phyloP scores from a whole-genome alignment of 306 rosid species.

The Neltuma alba region DNA sequence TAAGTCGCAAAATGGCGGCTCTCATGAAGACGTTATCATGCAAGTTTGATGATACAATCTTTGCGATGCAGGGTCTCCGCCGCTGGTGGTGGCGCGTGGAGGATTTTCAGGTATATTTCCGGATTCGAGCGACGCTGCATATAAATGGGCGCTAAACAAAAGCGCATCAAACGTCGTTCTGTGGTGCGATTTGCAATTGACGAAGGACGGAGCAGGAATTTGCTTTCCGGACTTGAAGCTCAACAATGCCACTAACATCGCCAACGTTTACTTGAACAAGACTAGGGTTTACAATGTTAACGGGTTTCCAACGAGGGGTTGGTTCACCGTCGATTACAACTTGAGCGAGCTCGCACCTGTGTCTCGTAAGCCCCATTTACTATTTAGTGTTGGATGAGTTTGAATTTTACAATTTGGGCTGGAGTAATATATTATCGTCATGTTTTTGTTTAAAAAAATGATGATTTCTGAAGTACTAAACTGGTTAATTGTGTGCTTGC shows the following conservation, averaged over 20 bases:
- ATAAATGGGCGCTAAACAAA: slow-evolving; percentile 38
- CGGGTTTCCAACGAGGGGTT: slow-evolving; percentile 53
- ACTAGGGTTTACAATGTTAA: slow-evolving; percentile 45
- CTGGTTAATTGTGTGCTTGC: slow-evolving; percentile 13
- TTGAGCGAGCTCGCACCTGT: slow-evolving; percentile 47
- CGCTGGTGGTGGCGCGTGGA: slow-evolving; percentile 79
- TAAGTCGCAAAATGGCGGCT: background rate
- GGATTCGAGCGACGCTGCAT: slow-evolving; percentile 66
- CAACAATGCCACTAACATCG: slow-evolving; percentile 57
- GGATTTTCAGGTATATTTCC: slow-evolving; percentile 93
- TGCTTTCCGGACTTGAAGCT: slow-evolving; percentile 67
- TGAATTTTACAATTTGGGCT: no score
- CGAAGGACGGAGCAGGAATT: slow-evolving; percentile 74
- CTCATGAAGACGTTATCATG: background rate
- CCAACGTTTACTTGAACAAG: background rate
- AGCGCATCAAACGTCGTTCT: slow-evolving; percentile 50
- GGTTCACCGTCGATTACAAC: slow-evolving; percentile 63
- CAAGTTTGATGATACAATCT: background rate
- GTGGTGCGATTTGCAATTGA: slow-evolving; percentile 92
- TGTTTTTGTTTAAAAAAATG: background rate
- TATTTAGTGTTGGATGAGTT: background rate
- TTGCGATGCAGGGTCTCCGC: slow-evolving; percentile 60
- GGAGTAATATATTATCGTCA: background rate
- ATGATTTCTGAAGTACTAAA: slow-evolving; percentile 5
- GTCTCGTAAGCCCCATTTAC: slow-evolving; percentile 49